phyloP scores from a whole-genome alignment of 2,329 filamentous ascomycete species.

The Colletotrichum tamarilloi region DNA sequence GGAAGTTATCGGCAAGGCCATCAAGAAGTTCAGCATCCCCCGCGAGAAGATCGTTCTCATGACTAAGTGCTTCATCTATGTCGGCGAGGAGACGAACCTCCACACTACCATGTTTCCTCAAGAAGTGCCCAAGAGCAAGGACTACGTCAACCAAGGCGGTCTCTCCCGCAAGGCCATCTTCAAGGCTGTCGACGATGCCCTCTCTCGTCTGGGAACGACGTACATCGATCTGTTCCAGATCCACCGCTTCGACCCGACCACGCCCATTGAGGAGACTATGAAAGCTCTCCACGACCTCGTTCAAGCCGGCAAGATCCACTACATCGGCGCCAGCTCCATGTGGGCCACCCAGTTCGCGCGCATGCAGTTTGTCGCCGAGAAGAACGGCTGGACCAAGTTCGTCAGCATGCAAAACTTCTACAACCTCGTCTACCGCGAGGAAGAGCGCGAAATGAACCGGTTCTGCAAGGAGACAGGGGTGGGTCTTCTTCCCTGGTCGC shows the following conservation, averaged over 20 bases:
- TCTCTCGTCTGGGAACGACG: conserved; percentile 55
- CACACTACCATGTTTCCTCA: conserved; percentile 11
- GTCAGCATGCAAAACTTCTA: conserved; percentile 69
- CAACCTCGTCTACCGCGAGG: conserved; percentile 67
- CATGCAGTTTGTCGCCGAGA: conserved; percentile 63
- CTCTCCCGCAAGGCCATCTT: conserved; percentile 38
- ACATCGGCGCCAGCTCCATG: conserved; percentile 36
- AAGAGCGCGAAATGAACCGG: conserved; percentile 59
- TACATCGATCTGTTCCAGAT: conserved; percentile 68
- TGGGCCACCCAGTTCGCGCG: conserved; percentile 35
- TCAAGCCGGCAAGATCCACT: conserved; percentile 62
- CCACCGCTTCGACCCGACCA: conserved; percentile 66
- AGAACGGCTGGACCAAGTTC: conserved; percentile 67
- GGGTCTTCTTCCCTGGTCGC: conserved; percentile 42
- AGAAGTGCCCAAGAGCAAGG: conserved; percentile 41
- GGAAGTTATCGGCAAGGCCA: conserved; percentile 71
- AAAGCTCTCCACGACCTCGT: conserved; percentile 70
- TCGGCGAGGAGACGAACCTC: conserved; percentile 45
- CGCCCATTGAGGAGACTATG: conserved; percentile 70
- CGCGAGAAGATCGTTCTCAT: conserved; percentile 73
- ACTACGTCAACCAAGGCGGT: conserved; percentile 49
- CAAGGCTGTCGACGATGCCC: conserved; percentile 56
- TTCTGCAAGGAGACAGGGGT: conserved; percentile 55
- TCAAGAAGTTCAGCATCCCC: conserved; percentile 73
- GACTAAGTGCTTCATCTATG: conserved; percentile 56